Percentiles rank a stretch among this genome's conserved stretches.
phyloP scores from a whole-genome alignment of 139 green algal species.

The Tetradesmus lagerheimii region DNA sequence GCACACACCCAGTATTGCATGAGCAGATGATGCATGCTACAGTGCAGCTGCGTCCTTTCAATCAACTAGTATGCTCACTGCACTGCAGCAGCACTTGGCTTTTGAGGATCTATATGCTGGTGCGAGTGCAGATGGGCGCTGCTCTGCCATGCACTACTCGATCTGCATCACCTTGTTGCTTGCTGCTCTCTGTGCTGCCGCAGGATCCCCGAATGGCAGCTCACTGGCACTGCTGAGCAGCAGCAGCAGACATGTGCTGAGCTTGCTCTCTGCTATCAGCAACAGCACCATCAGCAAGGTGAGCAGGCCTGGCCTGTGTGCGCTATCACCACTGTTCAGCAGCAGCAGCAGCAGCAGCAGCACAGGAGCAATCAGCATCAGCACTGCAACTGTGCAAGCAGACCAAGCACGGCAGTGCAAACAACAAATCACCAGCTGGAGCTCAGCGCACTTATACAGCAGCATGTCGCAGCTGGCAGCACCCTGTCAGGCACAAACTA shows the following conservation, averaged over 20 bases:
- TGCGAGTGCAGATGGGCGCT: not conserved
- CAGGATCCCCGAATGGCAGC: not conserved
- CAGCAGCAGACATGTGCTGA: not conserved
- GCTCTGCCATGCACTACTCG: not conserved
- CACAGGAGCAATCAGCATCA: no score
- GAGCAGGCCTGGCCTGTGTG: not conserved
- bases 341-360: no score
- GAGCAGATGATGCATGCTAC: no score
- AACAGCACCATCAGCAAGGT: slow-evolving; percentile 26
- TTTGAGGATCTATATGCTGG: no score
- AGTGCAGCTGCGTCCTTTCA: no score
- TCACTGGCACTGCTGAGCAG: not conserved
- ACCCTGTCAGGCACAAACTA: no score
- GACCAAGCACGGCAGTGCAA: no score
- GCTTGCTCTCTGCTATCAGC: slow-evolving; percentile 7
- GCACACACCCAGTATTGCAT: no score
- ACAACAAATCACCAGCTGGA: no score
- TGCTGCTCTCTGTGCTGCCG: not conserved
- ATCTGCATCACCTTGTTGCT: not conserved
- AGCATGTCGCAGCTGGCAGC: not conserved
- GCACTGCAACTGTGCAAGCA: not conserved
- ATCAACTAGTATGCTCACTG: no score
- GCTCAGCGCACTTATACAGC: not conserved
- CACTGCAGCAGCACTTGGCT: no score
- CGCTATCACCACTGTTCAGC: not conserved